Evolutionary conservation across 2,329 filamentous ascomycete species (phyloP), one percentile per base, ranked within the genome.

Genomic region (Monosporascus sp.): DNA sequence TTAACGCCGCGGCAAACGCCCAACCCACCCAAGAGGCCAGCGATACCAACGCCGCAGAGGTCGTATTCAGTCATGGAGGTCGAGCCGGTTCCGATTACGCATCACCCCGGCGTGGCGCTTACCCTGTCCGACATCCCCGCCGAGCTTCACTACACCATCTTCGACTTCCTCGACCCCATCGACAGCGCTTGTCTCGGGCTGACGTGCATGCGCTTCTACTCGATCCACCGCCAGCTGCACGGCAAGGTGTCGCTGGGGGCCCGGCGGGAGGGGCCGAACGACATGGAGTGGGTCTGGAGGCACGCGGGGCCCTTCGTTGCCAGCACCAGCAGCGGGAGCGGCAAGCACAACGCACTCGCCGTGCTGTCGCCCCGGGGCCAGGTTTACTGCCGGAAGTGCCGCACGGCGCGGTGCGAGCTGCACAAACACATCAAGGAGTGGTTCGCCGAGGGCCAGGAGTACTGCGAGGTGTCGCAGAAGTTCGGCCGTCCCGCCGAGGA

Each of bases 281-380:
- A 82, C 58, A 75, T 84, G 63, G 83, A 86, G 64, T 83, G 80
- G 75, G 82, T 82, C 45, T 86, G 82, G 81, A 78, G 81, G 57
- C 71, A 79, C 49, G 79, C 81, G 3, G 76, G 77, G 1, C 72
- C 72, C 14, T 70, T 78, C 41, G 63, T 76, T 60, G 28, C 55
- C n/a, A 49, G 49, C 55, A 46, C 53, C 52, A 35, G 22, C 22
- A 37, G 54, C 58, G 51, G 56, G 41, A 47, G 37, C 22, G 51
- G 54, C 57, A 60, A 57, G 53, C 60, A 62, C 50, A 64, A 62
- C 54, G 65, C 68, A 28, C 72, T 80, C 37, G 74, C 76, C 7
- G 69, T 70, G 63, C 70, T 82, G 60, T 76, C 79, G 24, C 74
- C 81, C 48, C 77, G 76, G 52, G 82, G 81, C 22, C 81, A 84